Base-by-base conservation (phyloP, 805 yeast species). In the Brettanomyces bruxellensis region DNA sequence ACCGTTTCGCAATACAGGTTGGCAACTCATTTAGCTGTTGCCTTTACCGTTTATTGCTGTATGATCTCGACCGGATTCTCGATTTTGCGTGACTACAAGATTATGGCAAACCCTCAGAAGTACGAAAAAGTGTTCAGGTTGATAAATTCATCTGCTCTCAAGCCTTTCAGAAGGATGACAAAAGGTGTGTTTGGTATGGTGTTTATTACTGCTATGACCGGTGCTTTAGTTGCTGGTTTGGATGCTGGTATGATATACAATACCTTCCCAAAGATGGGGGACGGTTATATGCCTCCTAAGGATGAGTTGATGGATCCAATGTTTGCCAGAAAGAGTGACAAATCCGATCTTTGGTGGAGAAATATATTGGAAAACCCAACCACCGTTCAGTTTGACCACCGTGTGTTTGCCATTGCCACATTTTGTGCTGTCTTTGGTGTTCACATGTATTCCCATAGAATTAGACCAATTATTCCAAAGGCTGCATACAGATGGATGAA, bases 241-340 rank as follows among this genome's bases (percentile, higher is more conserved):
- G 99, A 93, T 66, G 99, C 99, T 3, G 99, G 99, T 43, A 71
- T 90, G 65, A 89, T 93, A 54, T 93, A 93, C 67, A 93, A 93
- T 65, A 83, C 95, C 4, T 93, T 89, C 76, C 99, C 99, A 32
- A 86, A 83, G 57, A 93, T 93, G 99, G 98, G 98, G 38, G 87
- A 87, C 44, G 78, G 76, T 38, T 74, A 76, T 68, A 52, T 85
- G 36, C 99, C 99, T 8, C 75, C 85, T 14, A 65, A 60, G n/a
- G 68, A 74, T 51, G 99, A 93, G 63, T 69, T 93, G 43, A 77
- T 90, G 72, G 84, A 86, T 41, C 79, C 83, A 4, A 73, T 75
- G 18, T 93, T 71, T 61, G 73, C 95, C 3, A 75, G 93, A 60
- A 71, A 72, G 37, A 72, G 68, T 2, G 91, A 85, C 58, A 66